Conservation (phyloP, 1,284 basidiomycete genomes). For the Neolentinus lepideus region DNA sequence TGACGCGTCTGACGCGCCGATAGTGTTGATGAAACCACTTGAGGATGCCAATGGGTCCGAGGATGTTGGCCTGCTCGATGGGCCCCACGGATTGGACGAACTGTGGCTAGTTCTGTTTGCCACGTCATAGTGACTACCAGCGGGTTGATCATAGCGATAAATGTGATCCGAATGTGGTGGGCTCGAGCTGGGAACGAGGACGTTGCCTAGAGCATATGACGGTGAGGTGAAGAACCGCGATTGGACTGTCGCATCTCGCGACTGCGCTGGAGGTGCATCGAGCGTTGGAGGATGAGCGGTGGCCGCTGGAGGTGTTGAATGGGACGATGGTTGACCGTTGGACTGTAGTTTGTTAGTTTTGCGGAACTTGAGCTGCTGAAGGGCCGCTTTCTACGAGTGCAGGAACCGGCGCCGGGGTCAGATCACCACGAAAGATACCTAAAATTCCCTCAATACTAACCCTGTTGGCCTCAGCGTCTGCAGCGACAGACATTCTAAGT, state of each 20-base stretch:
- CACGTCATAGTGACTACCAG: slow-evolving; percentile 6
- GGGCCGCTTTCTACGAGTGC: slow-evolving; percentile 40
- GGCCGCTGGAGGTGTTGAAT: slow-evolving; percentile 20
- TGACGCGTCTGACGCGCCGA: slow-evolving; percentile 36
- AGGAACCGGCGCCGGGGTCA: slow-evolving; percentile 6
- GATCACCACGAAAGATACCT: slow-evolving; percentile 12
- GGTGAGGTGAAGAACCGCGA: slow-evolving; percentile 35
- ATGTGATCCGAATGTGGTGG: slow-evolving; percentile 37
- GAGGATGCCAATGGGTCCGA: slow-evolving; percentile 53
- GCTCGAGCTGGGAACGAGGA: slow-evolving; percentile 73
- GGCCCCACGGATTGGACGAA: slow-evolving; percentile 29
- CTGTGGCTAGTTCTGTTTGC: slow-evolving; percentile 5
- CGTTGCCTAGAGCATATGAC: slow-evolving; percentile 34
- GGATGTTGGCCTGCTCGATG: slow-evolving; percentile 23
- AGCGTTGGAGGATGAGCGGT: slow-evolving; percentile 15
- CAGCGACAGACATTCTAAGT: slow-evolving; percentile 28
- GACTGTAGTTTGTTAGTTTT: slow-evolving; percentile 36
- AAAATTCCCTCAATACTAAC: slow-evolving; percentile 25
- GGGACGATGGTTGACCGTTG: slow-evolving; percentile 25
- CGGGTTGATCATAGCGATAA: slow-evolving; percentile 13
- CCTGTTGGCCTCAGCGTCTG: slow-evolving; percentile 29
- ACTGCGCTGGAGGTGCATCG: slow-evolving; percentile 41
- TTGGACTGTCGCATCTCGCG: slow-evolving; percentile 45
- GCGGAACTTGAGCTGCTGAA: slow-evolving; percentile 55
- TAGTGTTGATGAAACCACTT: slow-evolving; percentile 47